Conservation (phyloP, 106 monocot genomes). For the Agapanthus africanus region DNA sequence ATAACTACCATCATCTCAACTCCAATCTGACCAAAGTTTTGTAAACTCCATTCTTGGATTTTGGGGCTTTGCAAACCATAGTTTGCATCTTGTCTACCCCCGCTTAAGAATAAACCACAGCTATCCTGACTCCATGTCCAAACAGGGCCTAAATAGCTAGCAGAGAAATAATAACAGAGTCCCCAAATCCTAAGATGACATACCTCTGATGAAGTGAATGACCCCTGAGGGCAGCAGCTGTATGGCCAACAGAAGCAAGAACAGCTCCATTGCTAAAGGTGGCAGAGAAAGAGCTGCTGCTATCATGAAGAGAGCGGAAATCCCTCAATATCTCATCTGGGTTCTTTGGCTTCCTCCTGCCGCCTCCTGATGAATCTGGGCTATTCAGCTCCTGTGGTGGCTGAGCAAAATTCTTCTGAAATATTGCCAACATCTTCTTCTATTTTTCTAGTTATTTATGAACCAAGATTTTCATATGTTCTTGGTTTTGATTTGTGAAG, state of each 20-base stretch:
- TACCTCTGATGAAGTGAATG: background rate
- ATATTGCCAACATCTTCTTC: constrained; percentile 7
- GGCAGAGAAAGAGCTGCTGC: background rate
- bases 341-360: background rate
- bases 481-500: no score
- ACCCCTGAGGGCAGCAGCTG: no score
- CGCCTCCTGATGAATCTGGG: background rate
- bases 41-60: no score
- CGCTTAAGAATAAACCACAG: no score
- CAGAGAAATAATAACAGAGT: no score
- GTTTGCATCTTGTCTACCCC: no score
- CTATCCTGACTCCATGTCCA: no score
- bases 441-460: background rate
- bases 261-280: constrained; percentile 1
- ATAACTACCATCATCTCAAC: no score
- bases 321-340: constrained; percentile 6
- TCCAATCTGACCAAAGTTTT: no score
- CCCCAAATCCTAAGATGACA: no score
- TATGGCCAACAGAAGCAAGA: background rate
- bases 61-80: no score
- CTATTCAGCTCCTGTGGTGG: constrained; percentile 4
- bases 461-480: no score
- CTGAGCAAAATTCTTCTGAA: constrained; percentile 3
- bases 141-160: background rate
- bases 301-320: background rate